Evolutionary conservation across 164 flowering plant species (phyloP).

Genomic region (Cinnamomum chago): DNA sequence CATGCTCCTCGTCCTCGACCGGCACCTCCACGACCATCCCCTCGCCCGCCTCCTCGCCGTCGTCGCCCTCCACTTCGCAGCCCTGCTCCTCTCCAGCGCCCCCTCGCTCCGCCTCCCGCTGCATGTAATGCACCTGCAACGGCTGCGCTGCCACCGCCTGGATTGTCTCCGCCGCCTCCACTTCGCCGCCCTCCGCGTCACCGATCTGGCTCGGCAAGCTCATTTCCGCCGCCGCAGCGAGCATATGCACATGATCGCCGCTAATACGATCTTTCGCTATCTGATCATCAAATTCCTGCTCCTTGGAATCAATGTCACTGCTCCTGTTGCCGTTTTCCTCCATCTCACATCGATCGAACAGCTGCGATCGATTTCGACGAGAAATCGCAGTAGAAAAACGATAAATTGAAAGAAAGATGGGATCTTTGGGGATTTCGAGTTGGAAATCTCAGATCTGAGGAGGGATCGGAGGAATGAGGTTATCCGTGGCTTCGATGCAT

Average conservation of each 20-base stretch:
- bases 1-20: background rate
- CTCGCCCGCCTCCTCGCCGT: constrained; percentile 9
- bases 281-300: background rate
- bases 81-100: constrained; percentile 9
- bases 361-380: background rate
- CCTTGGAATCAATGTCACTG: background rate
- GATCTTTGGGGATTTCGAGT: background rate
- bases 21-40: too few relatives aligned
- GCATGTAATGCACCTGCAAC: constrained; percentile 19
- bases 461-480: background rate
- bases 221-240: constrained; percentile 14
- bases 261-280: background rate
- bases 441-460: background rate
- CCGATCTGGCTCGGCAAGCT: constrained; percentile 19
- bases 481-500: constrained; percentile 2
- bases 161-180: background rate
- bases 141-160: constrained; percentile 14
- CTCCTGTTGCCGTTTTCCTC: background rate
- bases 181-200: background rate
- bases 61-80: constrained; percentile 3
- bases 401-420: too few relatives aligned
- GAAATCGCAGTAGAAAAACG: background rate
- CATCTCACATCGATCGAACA: constrained; percentile 11
- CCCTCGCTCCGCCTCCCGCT: background rate
- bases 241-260: constrained; percentile 9